Percentiles rank a stretch among this genome's conserved stretches.
These are phyloP conservation scores for Pseudogymnoascus sp. DNA, from an alignment of 2,329 filamentous ascomycete species.

Conservation along the genomic window DNA sequence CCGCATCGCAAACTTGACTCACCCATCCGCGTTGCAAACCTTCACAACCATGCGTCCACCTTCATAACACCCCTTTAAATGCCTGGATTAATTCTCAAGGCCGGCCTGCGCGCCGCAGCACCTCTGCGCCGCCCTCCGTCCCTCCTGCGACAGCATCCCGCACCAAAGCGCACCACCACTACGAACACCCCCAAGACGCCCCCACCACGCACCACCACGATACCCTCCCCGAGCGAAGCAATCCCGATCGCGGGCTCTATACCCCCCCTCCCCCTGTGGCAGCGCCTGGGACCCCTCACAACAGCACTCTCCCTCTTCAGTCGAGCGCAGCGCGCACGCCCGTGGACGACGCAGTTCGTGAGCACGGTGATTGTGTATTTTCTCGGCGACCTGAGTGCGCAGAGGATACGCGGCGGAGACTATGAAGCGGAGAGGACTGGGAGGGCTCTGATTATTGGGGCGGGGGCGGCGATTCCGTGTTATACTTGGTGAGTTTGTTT, in stretches of 20 bases:
- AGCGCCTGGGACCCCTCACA: conserved; percentile 51
- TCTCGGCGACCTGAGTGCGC: conserved; percentile 69
- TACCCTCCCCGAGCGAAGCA: neutral
- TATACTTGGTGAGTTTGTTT: conserved; percentile 64
- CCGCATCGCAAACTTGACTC: neutral
- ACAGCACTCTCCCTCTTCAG: conserved; percentile 53
- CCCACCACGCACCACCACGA: neutral
- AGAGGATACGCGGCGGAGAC: conserved; percentile 37
- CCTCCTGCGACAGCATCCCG: neutral
- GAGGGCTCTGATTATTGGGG: conserved; percentile 68
- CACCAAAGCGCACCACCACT: neutral
- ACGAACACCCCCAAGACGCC: neutral
- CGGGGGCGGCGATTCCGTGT: conserved; percentile 63
- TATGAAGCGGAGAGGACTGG: conserved; percentile 65
- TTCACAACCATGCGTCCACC: neutral
- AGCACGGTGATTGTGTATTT: conserved; percentile 74
- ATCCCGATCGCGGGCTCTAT: conserved; percentile 5
- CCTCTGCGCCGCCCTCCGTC: neutral
- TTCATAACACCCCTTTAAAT: neutral
- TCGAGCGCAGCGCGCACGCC: conserved; percentile 61
- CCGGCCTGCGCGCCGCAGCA: neutral
- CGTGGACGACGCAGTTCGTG: conserved; percentile 71
- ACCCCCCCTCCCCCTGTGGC: conserved; percentile 38
- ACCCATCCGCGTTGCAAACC: neutral
- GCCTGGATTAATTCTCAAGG: neutral